Base-by-base conservation (phyloP, 305 asterid genomes). In the Rubia tinctorum region DNA sequence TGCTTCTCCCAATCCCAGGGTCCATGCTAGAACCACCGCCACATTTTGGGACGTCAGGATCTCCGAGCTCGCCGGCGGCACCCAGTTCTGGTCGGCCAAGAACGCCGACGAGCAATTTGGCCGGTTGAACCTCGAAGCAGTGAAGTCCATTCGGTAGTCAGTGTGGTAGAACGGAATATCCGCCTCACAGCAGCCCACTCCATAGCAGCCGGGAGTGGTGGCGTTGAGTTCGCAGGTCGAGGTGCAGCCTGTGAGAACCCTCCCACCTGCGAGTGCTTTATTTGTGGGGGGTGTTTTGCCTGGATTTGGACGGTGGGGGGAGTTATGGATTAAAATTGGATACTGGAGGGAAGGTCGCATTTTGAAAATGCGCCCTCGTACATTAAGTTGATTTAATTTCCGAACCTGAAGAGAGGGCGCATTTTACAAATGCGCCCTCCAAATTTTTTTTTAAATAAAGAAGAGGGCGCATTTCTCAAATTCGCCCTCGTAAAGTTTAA, bases 171-270 rank as follows among this genome's bases (percentile, higher is more conserved):
- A 79, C 10, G 82, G 76, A 12, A 75, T 5, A 6, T 30, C 45
- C 5, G 70, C 59, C 62, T 74, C 65, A 45, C 82, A 79, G 17
- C 82, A 79, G 12, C 65, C 40, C 66, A 79, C 63, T 0, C 82
- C 82, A 11, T 70, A 27, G 43, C 82, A 79, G 5, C 66, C 59
- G 14, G 65, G 12, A n/a, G 47, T 9, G 7, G 43, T 22, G n/a
- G 40, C 18, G 23, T 12, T n/a, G 75, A 13, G 6, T 62, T 60
- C 42, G 20, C 80, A 79, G 23, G 66, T 59, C 4, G 80, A 39
- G n/a, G 77, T 60, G 56, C 82, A 79, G 12, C 80, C 77, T 6
- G 77, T 14, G 4, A 75, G 58, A n/a, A 66, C 34, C 25, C 23
- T 71, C 22, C 44, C 59, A 8, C 11, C 71, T 69, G 66, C 27